Evolutionary conservation across 2,329 filamentous ascomycete genomes (phyloP).

Genomic region (Venturia aucupariae): DNA sequence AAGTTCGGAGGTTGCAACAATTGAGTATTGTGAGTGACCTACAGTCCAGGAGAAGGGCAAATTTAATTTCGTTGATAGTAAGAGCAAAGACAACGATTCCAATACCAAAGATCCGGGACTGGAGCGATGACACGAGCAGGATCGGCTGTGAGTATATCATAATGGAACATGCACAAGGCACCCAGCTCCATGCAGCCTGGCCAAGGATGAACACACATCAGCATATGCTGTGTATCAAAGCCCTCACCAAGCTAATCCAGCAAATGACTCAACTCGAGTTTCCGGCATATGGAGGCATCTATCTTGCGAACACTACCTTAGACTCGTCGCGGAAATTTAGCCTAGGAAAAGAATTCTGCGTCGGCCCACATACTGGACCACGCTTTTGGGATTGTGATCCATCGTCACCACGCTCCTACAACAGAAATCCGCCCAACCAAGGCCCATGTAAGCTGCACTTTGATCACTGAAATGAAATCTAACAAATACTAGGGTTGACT

Average conservation of each 20-base stretch:
- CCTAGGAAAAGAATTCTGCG: constrained; percentile 25
- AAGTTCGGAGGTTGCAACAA: constrained; percentile 38
- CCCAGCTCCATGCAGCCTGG: constrained; percentile 27
- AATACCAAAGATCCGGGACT: constrained; percentile 35
- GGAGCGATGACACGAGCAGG: constrained; percentile 30
- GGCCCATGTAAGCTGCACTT: constrained; percentile 15
- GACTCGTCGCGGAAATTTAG: constrained; percentile 19
- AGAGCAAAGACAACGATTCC: constrained; percentile 31
- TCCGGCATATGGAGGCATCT: constrained; percentile 32
- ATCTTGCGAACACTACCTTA: constrained; percentile 24
- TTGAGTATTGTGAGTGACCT: constrained; percentile 30
- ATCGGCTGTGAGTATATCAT: constrained; percentile 33
- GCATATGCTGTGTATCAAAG: constrained; percentile 27
- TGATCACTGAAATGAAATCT: neutral
- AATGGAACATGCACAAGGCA: constrained; percentile 28
- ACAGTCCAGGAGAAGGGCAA: constrained; percentile 9
- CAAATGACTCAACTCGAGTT: constrained; percentile 27
- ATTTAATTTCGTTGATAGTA: constrained; percentile 22
- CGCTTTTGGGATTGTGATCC: constrained; percentile 16
- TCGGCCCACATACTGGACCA: constrained; percentile 21
- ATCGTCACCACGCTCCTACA: constrained; percentile 12
- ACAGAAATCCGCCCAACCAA: constrained; percentile 10
- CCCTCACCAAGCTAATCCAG: constrained; percentile 23
- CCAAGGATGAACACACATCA: constrained; percentile 26
- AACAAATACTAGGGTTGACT: constrained; percentile 1